Evolutionary conservation across 768 basidiomycete genomes (phyloP), one percentile per base, ranked within the genome.

Genomic region (Leccinum subtestaceum): DNA sequence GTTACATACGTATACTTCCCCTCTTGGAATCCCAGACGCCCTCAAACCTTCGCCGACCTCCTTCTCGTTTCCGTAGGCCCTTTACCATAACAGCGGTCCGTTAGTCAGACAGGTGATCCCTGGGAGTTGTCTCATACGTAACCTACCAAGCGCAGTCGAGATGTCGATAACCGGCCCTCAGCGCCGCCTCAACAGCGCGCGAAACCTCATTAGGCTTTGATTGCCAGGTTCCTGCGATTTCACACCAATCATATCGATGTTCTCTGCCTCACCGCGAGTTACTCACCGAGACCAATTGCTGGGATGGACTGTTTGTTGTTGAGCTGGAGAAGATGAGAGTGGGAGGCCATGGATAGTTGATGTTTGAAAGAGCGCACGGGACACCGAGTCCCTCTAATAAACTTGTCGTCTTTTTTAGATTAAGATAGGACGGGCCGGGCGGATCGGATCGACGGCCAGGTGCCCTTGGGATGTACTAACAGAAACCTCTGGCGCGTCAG

Each of bases 11-110:
- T 84, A 88, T 63, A 89, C 78, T 63, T 95, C 88, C 15, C 83
- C 81, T 63, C 93, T 81, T 27, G 87, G 85, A 23, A 94, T 80
- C 29, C 91, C 94, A 58, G 87, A 88, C 34, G 80, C 82, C 62
- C 80, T 84, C 68, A 95, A 84, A 11, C 91, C 93, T 60, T 86
- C 81, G 6, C 92, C 93, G 15, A 95, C 92, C 62, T 90, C 86
- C 66, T 85, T 84, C 71, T 94, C 91, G 68, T 93, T 94, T 56
- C 81, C 81, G 66, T 89, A 88, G 56, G 76, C 80, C 87, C 85
- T 76, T 60, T 48, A 21, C 13, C 58, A 34, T 58, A 5, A 13
- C 27, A 29, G 53, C n/a, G 48, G 61, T 27, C 13, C 53, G 38
- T 70, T 69, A 66, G 62, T 70, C 70, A 6, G 36, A 38, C 2